Evolutionary conservation across 768 basidiomycete genomes (phyloP).

Genomic region (Lactifluus hygrophoroides): DNA sequence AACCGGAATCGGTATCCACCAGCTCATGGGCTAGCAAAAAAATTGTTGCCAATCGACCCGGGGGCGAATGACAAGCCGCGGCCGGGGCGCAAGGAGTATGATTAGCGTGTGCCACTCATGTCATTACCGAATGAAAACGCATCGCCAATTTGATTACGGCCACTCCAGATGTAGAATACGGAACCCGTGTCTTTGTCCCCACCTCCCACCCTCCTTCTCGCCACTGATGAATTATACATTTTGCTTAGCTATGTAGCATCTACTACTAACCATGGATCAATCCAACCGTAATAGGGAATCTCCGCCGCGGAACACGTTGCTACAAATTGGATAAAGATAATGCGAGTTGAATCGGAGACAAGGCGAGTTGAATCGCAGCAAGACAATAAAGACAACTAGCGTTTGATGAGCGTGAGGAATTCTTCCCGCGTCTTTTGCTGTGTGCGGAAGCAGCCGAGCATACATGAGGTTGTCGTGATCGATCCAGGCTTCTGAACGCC

Average conservation of each 20-base stretch:
- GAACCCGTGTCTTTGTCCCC: background rate
- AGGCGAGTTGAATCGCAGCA: constrained; percentile 42
- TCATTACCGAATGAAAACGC: background rate
- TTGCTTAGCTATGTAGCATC: background rate
- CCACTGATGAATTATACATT: constrained; percentile 16
- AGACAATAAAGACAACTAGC: constrained; percentile 12
- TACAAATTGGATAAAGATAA: constrained; percentile 19
- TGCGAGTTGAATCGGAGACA: constrained; percentile 32
- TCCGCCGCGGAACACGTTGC: constrained; percentile 2
- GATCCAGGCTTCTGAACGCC: constrained; percentile 98
- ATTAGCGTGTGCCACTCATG: background rate
- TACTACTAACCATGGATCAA: constrained; percentile 1
- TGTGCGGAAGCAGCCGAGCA: constrained; percentile 98
- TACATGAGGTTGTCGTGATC: constrained; percentile 91
- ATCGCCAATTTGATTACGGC: background rate
- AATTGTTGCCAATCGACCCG: constrained; percentile 54
- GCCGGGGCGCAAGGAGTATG: constrained; percentile 45
- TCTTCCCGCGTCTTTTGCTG: constrained; percentile 98
- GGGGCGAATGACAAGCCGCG: constrained; percentile 49
- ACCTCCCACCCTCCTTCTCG: background rate
- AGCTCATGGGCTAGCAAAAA: constrained; percentile 44
- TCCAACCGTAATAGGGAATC: background rate
- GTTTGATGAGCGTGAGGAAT: constrained; percentile 80
- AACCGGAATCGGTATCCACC: constrained; percentile 42
- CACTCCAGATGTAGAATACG: constrained; percentile 10